A percentile compares a stretch with the other conserved stretches of the same genome.
These are phyloP conservation scores for Macadamia integrifolia DNA, from an alignment of 164 flowering plant genomes.

Conservation along the genomic window DNA sequence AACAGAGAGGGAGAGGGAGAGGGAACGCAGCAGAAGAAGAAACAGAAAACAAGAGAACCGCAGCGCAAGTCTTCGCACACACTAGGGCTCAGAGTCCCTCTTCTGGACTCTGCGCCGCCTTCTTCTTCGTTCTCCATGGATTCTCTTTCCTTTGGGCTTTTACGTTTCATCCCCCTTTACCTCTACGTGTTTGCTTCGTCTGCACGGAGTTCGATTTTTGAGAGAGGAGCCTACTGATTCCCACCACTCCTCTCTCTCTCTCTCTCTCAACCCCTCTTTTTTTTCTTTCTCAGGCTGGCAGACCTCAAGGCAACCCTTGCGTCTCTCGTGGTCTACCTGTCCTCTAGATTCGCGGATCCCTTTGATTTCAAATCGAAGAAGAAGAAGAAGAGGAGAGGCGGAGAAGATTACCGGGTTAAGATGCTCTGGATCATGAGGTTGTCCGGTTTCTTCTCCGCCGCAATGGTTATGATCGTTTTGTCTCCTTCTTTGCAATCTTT, in stretches of 20 bases:
- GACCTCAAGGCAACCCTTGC: conserved; percentile 9
- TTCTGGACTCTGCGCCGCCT: no score
- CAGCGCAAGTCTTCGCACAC: neutral
- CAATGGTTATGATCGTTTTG: conserved; percentile 36
- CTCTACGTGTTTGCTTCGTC: conserved; percentile 6
- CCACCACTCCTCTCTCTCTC: neutral
- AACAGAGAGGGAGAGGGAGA: neutral
- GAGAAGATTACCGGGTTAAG: conserved; percentile 3
- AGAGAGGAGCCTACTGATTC: neutral
- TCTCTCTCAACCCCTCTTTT: neutral
- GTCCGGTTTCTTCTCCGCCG: conserved; percentile 42
- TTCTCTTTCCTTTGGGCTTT: neutral
- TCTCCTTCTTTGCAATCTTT: conserved; percentile 46
- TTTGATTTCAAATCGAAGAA: conserved; percentile 2
- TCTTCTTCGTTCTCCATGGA: neutral
- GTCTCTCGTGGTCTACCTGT: conserved; percentile 5
- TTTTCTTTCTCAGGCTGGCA: conserved; percentile 11
- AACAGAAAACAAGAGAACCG: neutral
- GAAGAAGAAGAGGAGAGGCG: conserved; percentile 3
- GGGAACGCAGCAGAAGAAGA: neutral
- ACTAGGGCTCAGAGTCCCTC: neutral
- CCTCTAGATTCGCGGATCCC: conserved; percentile 3
- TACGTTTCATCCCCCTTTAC: neutral
- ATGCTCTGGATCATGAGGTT: conserved; percentile 44
- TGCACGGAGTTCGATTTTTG: conserved; percentile 11